Conservation (phyloP, 2,329 filamentous ascomycete species). For the Botrytis paeoniae region DNA sequence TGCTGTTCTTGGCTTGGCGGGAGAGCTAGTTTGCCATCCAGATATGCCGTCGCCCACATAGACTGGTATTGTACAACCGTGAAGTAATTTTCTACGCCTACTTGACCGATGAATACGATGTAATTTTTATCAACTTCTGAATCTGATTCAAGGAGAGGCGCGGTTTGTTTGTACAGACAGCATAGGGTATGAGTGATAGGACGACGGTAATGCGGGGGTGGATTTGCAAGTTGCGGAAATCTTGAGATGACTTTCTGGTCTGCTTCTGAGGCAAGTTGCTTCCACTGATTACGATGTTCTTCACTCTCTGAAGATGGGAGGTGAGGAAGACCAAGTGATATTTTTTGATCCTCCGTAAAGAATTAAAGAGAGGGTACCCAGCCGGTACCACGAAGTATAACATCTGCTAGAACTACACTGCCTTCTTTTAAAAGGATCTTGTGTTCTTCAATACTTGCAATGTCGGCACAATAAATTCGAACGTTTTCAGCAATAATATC, state of each 20-base stretch:
- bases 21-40: background rate
- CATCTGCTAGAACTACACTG: background rate
- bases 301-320: background rate
- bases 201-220: background rate
- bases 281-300: background rate
- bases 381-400: background rate
- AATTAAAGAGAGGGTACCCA: background rate
- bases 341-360: background rate
- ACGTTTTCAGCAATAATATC: conserved; percentile 29
- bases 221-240: background rate
- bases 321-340: background rate
- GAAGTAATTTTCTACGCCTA: background rate
- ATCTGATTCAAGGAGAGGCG: background rate
- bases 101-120: background rate
- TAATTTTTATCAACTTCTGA: background rate
- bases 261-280: background rate
- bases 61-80: background rate
- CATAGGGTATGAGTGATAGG: background rate
- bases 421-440: background rate
- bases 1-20: background rate
- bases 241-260: background rate
- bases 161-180: background rate
- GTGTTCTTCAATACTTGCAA: background rate
- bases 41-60: background rate
- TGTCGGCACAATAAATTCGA: background rate